phyloP scores from a whole-genome alignment of 164 flowering plant genomes.

The grape (Vitis vinifera) region ASM3070453v1 NC_081809.1:20594501-20595000 shows the following conservation, averaged over 20 bases:
- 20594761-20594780: slow-evolving; percentile 11
- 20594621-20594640: too few relatives aligned
- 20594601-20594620: too few relatives aligned
- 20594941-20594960: slow-evolving; percentile 36
- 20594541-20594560: too few relatives aligned
- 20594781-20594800: not conserved
- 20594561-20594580: too few relatives aligned
- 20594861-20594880: not conserved
- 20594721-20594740: slow-evolving; percentile 2
- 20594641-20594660: too few relatives aligned
- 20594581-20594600: too few relatives aligned
- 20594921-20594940: slow-evolving; percentile 16
- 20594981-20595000: slow-evolving; percentile 15
- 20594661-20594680: too few relatives aligned
- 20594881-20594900: slow-evolving; percentile 7
- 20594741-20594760: not conserved
- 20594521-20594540: too few relatives aligned
- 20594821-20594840: slow-evolving; percentile 3
- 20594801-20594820: not conserved
- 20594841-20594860: slow-evolving; percentile 6
- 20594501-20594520: too few relatives aligned
- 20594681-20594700: not conserved
- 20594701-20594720: not conserved
- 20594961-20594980: slow-evolving; percentile 33
- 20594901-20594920: not conserved